A percentile compares a stretch with the other conserved stretches of the same genome.
These are phyloP conservation scores for Danielia reshetovae DNA, from an alignment of 805 yeast genomes.

Conservation along the genomic window DNA sequence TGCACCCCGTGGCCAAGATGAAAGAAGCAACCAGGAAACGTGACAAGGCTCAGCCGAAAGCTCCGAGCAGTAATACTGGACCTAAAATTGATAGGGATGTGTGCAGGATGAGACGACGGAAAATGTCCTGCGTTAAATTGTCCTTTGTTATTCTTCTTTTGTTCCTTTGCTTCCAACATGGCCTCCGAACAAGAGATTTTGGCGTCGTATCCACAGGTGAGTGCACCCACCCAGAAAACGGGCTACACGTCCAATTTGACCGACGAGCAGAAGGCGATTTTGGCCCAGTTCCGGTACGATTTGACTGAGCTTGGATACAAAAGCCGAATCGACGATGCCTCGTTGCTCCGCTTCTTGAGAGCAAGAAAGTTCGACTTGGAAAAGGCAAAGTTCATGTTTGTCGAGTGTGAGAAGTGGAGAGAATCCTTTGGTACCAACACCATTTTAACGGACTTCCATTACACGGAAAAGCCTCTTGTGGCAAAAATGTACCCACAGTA, in stretches of 20 bases:
- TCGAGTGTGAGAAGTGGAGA: constrained; percentile 90
- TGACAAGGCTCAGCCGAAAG: too few relatives aligned
- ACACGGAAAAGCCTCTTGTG: constrained; percentile 87
- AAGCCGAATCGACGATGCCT: constrained; percentile 83
- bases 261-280: constrained; percentile 56
- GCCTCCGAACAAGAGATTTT: constrained; percentile 35
- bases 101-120: too few relatives aligned
- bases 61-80: too few relatives aligned
- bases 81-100: too few relatives aligned
- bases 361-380: constrained; percentile 91
- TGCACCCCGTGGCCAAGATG: too few relatives aligned
- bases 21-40: too few relatives aligned
- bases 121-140: too few relatives aligned
- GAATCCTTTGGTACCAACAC: constrained; percentile 81
- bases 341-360: constrained; percentile 79
- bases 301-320: constrained; percentile 63
- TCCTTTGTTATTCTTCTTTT: too few relatives aligned
- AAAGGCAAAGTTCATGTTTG: constrained; percentile 78
- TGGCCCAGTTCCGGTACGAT: constrained; percentile 54
- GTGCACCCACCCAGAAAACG: constrained; percentile 56
- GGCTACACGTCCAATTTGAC: constrained; percentile 84
- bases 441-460: constrained; percentile 80
- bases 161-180: constrained; percentile 9
- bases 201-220: constrained; percentile 67
- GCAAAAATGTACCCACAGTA: constrained; percentile 93